Base-by-base conservation (phyloP, 2,329 filamentous ascomycete genomes). In the Fusarium pseudoanthophilum region DNA sequence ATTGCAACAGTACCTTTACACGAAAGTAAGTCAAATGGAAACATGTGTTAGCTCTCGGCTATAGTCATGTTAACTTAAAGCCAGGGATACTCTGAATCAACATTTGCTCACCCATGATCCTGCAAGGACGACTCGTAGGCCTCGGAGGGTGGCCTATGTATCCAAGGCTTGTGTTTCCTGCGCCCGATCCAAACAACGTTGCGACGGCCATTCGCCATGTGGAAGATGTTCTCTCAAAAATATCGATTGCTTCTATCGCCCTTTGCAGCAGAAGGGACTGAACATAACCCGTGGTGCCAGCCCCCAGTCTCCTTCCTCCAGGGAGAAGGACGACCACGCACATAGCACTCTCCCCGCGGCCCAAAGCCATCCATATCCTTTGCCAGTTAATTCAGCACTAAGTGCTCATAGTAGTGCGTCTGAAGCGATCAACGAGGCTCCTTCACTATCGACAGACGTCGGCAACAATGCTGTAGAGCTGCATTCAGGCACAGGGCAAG, bases 131-230 rank as follows among this genome's bases (percentile, higher is more conserved):
- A 53, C 34, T 40, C 34, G 34, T 14, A 40, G 24, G 24, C 21
- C 51, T 37, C 51, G 34, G 24, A 37, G 51, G 20, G 51, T 53
- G 5, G 51, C 51, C 34, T 60, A 60, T 21, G 57, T 60, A 8
- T 21, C 43, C 15, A 36, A 60, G 34, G 57, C 57, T 30, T 60
- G 57, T 24, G 8, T 24, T n/a, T n/a, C 20, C 15, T 52, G 57
- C 26, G 45, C 57, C 13, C 46, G 28, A 24, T 60, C 57, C 4
- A 60, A 52, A 26, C 43, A 60, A 32, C 34, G 45, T n/a, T 60
- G 57, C 13, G 45, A 60, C 36, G 45, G 57, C 16, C 21, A 24
- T 18, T 37, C 32, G 6, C 43, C 43, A 2, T 60, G 57, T 2
- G 45, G 43, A 21, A 40, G 57, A 11, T 60, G 43, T 32, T 37